Conservation (phyloP, 345 rosid genomes). For the Combretum micranthum region DNA sequence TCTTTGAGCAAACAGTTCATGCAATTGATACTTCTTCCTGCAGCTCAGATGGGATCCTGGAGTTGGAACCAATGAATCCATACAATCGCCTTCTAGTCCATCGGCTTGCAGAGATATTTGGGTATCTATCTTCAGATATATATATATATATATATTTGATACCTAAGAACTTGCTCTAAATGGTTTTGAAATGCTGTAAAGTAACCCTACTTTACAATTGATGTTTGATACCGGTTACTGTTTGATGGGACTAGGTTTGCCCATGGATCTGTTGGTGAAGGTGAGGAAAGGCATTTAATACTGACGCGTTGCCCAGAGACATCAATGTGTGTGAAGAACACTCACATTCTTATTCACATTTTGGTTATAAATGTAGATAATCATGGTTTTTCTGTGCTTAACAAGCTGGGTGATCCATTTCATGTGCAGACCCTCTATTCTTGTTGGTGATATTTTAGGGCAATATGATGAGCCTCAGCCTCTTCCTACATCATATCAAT, state of each 20-base stretch:
- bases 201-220: not conserved
- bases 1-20: no score
- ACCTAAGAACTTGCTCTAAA: not conserved
- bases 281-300: constrained; percentile 44
- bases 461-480: constrained; percentile 41
- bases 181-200: not conserved
- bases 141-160: not conserved
- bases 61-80: constrained; percentile 65
- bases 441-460: constrained; percentile 58
- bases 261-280: constrained; percentile 66
- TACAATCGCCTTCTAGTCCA: constrained; percentile 62
- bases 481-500: constrained; percentile 23
- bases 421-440: constrained; percentile 56
- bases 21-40: constrained; percentile 1
- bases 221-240: not conserved
- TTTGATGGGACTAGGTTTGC: constrained; percentile 37
- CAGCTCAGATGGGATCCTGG: constrained; percentile 48
- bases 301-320: constrained; percentile 58
- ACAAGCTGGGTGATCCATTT: constrained; percentile 1
- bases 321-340: constrained; percentile 36
- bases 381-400: no score
- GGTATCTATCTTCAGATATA: constrained; percentile 33
- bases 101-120: constrained; percentile 65
- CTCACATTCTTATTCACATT: not conserved
- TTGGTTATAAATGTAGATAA: not conserved